phyloP scores from a whole-genome alignment of 2,329 filamentous ascomycete species.

The Aureobasidium sp. region DNA sequence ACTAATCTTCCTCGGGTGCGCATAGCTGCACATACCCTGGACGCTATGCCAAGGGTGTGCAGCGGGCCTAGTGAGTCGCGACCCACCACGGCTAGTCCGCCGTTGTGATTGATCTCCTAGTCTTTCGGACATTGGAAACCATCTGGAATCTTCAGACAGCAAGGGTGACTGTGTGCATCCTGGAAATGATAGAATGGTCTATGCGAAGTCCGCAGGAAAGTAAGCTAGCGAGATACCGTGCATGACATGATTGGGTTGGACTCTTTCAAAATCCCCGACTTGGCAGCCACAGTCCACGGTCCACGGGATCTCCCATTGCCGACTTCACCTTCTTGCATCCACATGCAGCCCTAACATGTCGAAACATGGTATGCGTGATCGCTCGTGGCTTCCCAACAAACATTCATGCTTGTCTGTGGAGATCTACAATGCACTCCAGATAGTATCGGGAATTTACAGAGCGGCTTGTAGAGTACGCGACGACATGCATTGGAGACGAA shows the following conservation, averaged over 20 bases:
- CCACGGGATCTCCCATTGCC: not conserved
- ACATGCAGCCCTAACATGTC: not conserved
- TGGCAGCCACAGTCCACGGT: not conserved
- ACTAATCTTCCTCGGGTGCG: not conserved
- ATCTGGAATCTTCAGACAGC: not conserved
- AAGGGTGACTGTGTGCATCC: not conserved
- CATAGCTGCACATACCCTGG: not conserved
- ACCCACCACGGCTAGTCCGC: not conserved
- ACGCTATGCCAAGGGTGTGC: not conserved
- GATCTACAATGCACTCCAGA: slow-evolving; percentile 4
- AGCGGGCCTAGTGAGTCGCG: not conserved
- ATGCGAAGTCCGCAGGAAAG: not conserved
- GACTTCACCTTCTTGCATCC: not conserved
- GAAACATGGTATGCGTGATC: not conserved
- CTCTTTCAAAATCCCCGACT: not conserved
- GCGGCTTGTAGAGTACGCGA: not conserved
- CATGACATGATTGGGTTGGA: not conserved
- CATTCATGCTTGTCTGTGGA: not conserved
- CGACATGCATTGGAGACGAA: not conserved
- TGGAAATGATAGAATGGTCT: not conserved
- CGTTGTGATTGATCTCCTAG: not conserved
- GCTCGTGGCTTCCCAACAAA: slow-evolving; percentile 10
- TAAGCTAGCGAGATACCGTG: not conserved
- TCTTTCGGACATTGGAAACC: not conserved
- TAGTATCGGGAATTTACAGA: not conserved